Percentiles rank a stretch among this genome's conserved stretches.
Conservation (phyloP, 345 rosid species). For the Eucalyptus marginata region DNA sequence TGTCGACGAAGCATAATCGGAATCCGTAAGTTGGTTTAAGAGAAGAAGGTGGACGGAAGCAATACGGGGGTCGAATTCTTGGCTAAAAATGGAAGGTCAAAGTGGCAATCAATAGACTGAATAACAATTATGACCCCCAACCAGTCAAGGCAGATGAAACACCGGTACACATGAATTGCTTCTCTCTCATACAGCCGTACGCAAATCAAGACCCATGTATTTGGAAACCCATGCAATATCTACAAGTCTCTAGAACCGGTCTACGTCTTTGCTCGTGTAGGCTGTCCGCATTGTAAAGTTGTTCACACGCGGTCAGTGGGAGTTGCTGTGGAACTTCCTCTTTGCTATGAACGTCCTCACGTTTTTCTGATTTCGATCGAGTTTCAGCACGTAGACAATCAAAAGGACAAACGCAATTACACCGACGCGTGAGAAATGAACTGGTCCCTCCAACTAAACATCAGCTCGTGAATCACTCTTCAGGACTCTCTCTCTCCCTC, state of each 20-base stretch:
- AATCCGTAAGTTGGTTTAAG: neutral
- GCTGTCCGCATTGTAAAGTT: rapidly evolving
- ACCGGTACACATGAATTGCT: neutral
- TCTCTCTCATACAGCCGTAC: neutral
- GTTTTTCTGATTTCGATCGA: neutral
- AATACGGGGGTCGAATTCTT: rapidly evolving
- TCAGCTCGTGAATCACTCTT: neutral
- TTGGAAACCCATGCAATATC: neutral
- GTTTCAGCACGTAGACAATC: neutral
- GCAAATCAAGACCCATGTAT: neutral
- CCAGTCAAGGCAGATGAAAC: neutral
- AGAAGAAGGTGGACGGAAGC: neutral
- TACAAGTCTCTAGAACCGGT: neutral
- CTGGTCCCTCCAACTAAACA: neutral
- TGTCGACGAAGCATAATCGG: neutral
- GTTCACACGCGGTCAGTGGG: neutral
- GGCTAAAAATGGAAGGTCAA: neutral
- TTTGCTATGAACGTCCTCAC: neutral
- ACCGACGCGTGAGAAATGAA: neutral
- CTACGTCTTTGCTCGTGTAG: neutral
- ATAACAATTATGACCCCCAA: neutral
- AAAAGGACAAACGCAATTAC: neutral
- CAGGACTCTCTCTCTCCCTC: neutral
- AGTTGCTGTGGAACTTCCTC: neutral
- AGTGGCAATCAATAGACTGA: neutral